Evolutionary conservation across 805 yeast species (phyloP).

Genomic region (Candida khao-thaluensis): DNA sequence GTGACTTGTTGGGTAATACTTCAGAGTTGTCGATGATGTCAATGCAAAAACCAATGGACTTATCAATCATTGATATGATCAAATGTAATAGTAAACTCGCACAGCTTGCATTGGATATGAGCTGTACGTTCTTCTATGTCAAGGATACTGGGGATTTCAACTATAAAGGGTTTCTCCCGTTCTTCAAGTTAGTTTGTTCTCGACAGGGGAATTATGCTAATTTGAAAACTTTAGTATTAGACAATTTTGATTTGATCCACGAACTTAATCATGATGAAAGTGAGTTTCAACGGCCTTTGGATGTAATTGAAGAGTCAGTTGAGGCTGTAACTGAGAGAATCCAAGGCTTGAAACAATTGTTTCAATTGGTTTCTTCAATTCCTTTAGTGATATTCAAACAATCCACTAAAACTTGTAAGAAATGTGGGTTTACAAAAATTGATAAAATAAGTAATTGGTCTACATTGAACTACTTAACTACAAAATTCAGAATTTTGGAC

Average conservation of each 20-base stretch:
- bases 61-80: slow-evolving; percentile 49
- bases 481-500: slow-evolving; percentile 10
- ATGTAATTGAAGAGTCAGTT: not conserved
- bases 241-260: slow-evolving; percentile 31
- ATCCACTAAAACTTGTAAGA: slow-evolving; percentile 30
- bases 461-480: slow-evolving; percentile 14
- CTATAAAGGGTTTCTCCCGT: slow-evolving; percentile 28
- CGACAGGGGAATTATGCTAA: slow-evolving; percentile 30
- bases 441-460: slow-evolving; percentile 20
- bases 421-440: slow-evolving; percentile 29
- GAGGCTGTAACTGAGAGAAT: slow-evolving; percentile 3
- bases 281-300: slow-evolving; percentile 1
- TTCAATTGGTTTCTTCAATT: slow-evolving; percentile 21
- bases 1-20: slow-evolving; percentile 43
- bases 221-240: slow-evolving; percentile 25
- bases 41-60: slow-evolving; percentile 44
- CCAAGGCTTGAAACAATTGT: slow-evolving; percentile 10
- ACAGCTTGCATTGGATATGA: slow-evolving; percentile 46
- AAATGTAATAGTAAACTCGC: slow-evolving; percentile 35
- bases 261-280: slow-evolving; percentile 16
- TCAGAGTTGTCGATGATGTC: slow-evolving; percentile 34
- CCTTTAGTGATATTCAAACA: slow-evolving; percentile 22
- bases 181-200: slow-evolving; percentile 34
- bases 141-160: slow-evolving; percentile 21
- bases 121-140: slow-evolving; percentile 44